phyloP scores from a whole-genome alignment of 768 basidiomycete genomes.

The Trametes punicea region DNA sequence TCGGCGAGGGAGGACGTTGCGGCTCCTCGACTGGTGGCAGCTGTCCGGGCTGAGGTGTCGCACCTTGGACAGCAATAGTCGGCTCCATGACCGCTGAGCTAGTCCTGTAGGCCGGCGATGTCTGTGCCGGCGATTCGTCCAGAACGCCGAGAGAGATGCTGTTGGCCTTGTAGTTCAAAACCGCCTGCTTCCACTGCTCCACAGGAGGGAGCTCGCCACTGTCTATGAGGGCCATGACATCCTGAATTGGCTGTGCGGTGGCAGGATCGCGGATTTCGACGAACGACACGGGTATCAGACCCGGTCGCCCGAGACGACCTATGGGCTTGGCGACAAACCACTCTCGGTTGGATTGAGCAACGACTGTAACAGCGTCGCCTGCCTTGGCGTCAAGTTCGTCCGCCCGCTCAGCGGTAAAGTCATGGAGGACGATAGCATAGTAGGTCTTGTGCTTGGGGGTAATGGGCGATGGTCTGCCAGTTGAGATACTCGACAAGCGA shows the following conservation, averaged over 20 bases:
- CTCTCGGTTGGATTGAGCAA: conserved; percentile 99
- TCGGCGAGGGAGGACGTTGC: conserved; percentile 40
- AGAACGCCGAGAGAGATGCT: conserved; percentile 93
- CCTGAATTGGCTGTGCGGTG: conserved; percentile 74
- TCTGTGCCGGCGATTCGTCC: conserved; percentile 52
- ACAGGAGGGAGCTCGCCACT: conserved; percentile 88
- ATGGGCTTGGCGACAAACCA: conserved; percentile 99
- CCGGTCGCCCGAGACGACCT: conserved; percentile 89
- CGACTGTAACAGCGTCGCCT: conserved; percentile 93
- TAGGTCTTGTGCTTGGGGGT: conserved; percentile 57
- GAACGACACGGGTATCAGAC: conserved; percentile 95
- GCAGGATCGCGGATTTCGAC: conserved; percentile 94
- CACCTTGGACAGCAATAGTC: conserved; percentile 10
- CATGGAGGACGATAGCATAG: conserved; percentile 94
- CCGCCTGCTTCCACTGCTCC: conserved; percentile 98
- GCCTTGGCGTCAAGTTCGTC: conserved; percentile 95
- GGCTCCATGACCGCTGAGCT: conserved; percentile 18
- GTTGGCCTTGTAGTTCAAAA: conserved; percentile 93
- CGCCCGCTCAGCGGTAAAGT: conserved; percentile 91
- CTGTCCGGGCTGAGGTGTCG: conserved; percentile 21
- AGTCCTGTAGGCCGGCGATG: conserved; percentile 37
- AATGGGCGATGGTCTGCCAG: conserved; percentile 19
- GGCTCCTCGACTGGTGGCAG: conserved; percentile 26
- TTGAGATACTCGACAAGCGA: conserved; percentile 11
- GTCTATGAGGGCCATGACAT: conserved; percentile 78